Evolutionary conservation across 768 basidiomycete genomes (phyloP).

Genomic region (Trametes villosa): DNA sequence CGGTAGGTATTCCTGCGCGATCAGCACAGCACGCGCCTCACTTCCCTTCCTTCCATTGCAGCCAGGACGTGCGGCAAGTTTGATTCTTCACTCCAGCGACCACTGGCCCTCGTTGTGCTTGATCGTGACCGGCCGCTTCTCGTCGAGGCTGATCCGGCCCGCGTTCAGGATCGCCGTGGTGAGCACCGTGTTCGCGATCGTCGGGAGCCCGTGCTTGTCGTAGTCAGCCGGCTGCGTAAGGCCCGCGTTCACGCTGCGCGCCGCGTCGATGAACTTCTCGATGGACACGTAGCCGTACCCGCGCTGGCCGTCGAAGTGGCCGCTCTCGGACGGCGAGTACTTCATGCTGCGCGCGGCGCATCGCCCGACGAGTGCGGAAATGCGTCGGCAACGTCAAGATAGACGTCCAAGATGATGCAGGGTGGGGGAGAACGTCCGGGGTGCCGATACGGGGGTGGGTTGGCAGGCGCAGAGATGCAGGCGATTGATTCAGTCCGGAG

Average conservation of each 20-base stretch:
- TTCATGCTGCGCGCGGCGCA: slow-evolving; percentile 69
- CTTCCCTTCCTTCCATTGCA: slow-evolving; percentile 1
- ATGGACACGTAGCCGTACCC: slow-evolving; percentile 93
- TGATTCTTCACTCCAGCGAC: slow-evolving; percentile 57
- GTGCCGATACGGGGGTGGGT: not conserved
- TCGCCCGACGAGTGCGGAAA: not conserved
- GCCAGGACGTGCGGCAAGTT: too few relatives aligned
- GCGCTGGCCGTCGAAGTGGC: slow-evolving; percentile 92
- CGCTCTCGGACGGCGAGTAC: slow-evolving; percentile 89
- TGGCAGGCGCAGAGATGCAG: slow-evolving; percentile 1
- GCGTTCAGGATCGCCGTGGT: slow-evolving; percentile 90
- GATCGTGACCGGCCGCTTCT: slow-evolving; percentile 84
- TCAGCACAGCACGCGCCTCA: not conserved
- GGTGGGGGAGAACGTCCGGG: not conserved
- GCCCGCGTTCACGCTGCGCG: slow-evolving; percentile 77
- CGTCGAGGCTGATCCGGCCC: slow-evolving; percentile 87
- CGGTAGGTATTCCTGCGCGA: slow-evolving; percentile 4
- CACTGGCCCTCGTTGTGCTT: slow-evolving; percentile 66
- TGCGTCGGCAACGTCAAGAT: not conserved
- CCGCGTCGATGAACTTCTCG: slow-evolving; percentile 89
- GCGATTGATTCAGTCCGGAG: slow-evolving; percentile 16
- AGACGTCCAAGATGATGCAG: not conserved
- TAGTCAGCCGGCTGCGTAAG: slow-evolving; percentile 68
- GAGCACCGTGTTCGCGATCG: slow-evolving; percentile 85
- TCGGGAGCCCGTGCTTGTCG: slow-evolving; percentile 81